Base-by-base conservation (phyloP, 352 stramenopile species). In the Pythium insidiosum region DNA sequence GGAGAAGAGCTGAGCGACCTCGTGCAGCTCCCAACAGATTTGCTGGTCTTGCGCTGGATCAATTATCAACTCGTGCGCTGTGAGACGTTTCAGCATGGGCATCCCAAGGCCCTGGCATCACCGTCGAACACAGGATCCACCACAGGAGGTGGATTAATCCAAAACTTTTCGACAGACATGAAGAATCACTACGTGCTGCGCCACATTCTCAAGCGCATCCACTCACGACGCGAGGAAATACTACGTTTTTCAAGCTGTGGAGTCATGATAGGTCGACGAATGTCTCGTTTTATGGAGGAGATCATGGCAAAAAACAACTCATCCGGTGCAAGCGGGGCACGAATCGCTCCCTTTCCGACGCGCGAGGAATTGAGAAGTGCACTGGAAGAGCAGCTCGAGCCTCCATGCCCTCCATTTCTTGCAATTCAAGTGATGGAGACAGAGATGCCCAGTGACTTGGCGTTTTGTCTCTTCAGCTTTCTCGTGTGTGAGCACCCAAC, bases 131-230 rank as follows among this genome's bases (percentile, higher is more conserved):
- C n/a, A n/a, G n/a, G n/a, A n/a, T n/a, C n/a, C n/a, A n/a, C n/a
- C n/a, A n/a, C n/a, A n/a, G n/a, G n/a, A n/a, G 34, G 34, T 2
- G 67, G 63, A 1, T 76, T 86, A 23, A 68, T 85, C 26, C 75
- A 85, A 43, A 88, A 88, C 28, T 88, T 81, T 29, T 69, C 62
- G 10, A 68, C 72, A 18, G 75, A 88, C 24, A 80, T 84, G 66
- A 73, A 68, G 44, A 54, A 56, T 43, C 59, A 67, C 38, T 81
- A 83, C 23, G 65, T 67, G 0, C 46, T 83, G n/a, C 63, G 63
- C 6, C 66, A 86, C n/a, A 58, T 82, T 39, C 36, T 86, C 1
- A 39, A 71, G 23, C 62, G 57, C 1, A 39, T 83, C 1, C 20
- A 79, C 13, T 37, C 43, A n/a, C 34, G 49, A 12, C 33, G 35